These are phyloP conservation scores for Dothideomycetes sp. DNA, from an alignment of 2,329 filamentous ascomycete genomes.

Conservation along the genomic window DNA sequence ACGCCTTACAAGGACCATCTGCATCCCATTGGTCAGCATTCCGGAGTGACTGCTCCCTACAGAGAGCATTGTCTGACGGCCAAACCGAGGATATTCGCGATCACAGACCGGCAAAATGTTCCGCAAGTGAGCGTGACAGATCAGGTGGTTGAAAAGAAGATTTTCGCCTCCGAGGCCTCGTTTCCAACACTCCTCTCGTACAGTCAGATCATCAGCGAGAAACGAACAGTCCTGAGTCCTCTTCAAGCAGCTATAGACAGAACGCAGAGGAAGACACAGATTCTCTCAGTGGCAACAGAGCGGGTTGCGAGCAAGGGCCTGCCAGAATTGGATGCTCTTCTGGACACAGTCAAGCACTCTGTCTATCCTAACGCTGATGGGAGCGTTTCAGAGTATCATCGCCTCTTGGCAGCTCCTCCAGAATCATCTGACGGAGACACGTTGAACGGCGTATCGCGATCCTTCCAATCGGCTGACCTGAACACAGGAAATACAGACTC, in stretches of 20 bases:
- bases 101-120: constrained; percentile 59
- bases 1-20: constrained; percentile 70
- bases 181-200: constrained; percentile 87
- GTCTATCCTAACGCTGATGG: constrained; percentile 64
- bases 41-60: constrained; percentile 71
- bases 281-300: constrained; percentile 60
- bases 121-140: constrained; percentile 53
- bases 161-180: constrained; percentile 72
- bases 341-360: constrained; percentile 66
- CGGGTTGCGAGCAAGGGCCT: constrained; percentile 52
- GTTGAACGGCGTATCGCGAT: neutral
- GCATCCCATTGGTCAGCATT: constrained; percentile 78
- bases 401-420: constrained; percentile 42
- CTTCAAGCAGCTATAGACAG: constrained; percentile 85
- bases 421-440: constrained; percentile 9
- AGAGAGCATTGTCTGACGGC: constrained; percentile 78
- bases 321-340: constrained; percentile 54
- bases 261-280: constrained; percentile 80
- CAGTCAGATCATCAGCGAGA: constrained; percentile 66
- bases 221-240: constrained; percentile 57
- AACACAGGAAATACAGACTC: constrained; percentile 31
- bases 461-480: constrained; percentile 9
- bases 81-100: constrained; percentile 66
- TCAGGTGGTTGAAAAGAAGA: constrained; percentile 70
- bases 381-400: constrained; percentile 67